Base-by-base conservation (phyloP, 2,329 filamentous ascomycete species). In the Purpureocillium takamizusanense region DNA sequence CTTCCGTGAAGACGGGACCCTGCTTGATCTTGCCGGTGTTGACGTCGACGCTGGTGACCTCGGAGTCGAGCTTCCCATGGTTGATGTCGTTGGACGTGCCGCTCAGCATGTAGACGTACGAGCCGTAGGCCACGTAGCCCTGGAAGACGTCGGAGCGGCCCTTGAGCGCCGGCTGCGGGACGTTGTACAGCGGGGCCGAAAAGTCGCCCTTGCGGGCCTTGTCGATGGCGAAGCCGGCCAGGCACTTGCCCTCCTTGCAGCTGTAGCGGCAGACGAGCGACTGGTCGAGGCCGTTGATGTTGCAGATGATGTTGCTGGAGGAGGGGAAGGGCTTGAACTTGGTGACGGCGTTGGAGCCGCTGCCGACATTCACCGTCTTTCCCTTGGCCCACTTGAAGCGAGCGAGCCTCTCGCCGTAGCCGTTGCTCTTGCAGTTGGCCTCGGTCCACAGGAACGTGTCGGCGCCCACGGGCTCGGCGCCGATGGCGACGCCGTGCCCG, bases 381-480 rank as follows among this genome's bases (percentile, higher is more conserved):
- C 41, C 41, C 15, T 37, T 40, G 14, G 16, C 13, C 12, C 33
- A 42, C 31, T 42, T 40, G 37, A 42, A 42, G 11, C 41, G 30
- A 15, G 37, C 37, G 6, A 42, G 18, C 25, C 18, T 31, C 14
- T 17, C 13, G 33, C 37, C 41, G 27, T 40, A 42, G 11, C 41
- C 41, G 16, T 25, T 35, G 7, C 11, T 14, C 23, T 36, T 31
- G 25, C 25, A n/a, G 33, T 40, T 35, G 30, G 36, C 34, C 21
- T 42, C 41, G 8, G 41, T 42, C 41, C 37, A 42, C 14, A 42
- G 41, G 21, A 40, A 42, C 9, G 41, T 42, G 16, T 27, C 30
- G 7, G 37, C 34, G 33, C 41, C 41, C 3, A 40, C 37, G 3
- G 28, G 16, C 31, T 40, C 30, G n/a, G 41, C 38, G 14, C 29